Base-by-base conservation (phyloP, 2,329 filamentous ascomycete genomes). In the Aspergillus sp. region DNA sequence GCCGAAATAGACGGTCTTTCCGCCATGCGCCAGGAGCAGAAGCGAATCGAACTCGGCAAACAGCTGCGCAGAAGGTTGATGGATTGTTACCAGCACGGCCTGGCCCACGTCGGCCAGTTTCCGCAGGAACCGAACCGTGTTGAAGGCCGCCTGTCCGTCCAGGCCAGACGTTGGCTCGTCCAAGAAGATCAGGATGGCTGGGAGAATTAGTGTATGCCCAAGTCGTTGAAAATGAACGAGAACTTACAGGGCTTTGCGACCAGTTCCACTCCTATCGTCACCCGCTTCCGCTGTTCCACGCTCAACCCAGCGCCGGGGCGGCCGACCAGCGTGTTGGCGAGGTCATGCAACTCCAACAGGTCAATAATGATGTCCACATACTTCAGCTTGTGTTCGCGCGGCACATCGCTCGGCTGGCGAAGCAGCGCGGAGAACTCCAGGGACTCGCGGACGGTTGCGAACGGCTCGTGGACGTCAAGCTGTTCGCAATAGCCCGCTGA, bases 1-100 rank as follows among this genome's bases (percentile, higher is more conserved):
- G 12, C 80, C 80, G 35, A 83, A 83, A 53, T 82, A 85, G 43
- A 81, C 79, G 0, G 74, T 78, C 48, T 79, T 78, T n/a, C 77
- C 78, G 8, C 76, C 77, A 4, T 69, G 74, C 32, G 78, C 76
- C 7, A 82, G 64, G 1, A 77, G 71, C 2, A 83, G 66, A 2
- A 83, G 70, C 61, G 78, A 79, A 47, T 83, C 79, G 52, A 83
- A 83, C 49, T 82, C 69, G 39, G 80, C 69, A 32, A 82, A 77
- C 2, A 82, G 62, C 13, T 79, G 67, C 1, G 75, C 75, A 5
- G 72, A 78, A 3, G 79, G 78, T 44, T 82, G 78, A 46, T 82
- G 79, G 30, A 82, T 82, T 0, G 79, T 83, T 44, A 78, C 81
- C 20, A 83, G 60, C 26, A 83, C 78, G 3, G 78, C 78, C 46